Evolutionary conservation across 176 grass and related monocot genomes (phyloP).

Genomic region (Carex littledalei): DNA sequence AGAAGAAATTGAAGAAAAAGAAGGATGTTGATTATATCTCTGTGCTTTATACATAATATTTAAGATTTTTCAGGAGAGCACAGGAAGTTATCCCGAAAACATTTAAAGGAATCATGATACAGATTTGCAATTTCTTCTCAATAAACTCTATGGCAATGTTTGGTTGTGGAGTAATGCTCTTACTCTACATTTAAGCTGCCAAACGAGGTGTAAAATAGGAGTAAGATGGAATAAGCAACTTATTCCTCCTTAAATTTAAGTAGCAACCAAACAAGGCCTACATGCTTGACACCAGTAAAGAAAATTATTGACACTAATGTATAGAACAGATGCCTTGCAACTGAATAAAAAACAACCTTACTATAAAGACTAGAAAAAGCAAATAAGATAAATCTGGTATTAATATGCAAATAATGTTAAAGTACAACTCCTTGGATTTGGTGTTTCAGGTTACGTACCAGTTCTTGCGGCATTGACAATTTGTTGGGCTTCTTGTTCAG

Average conservation of each 20-base stretch:
- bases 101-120: background rate
- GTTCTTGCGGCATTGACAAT: conserved; percentile 64
- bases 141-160: background rate
- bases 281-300: background rate
- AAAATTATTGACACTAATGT: background rate
- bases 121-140: background rate
- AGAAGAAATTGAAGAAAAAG: background rate
- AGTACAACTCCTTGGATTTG: background rate
- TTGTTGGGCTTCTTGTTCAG: conserved; percentile 87
- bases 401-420: no score
- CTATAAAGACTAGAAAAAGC: background rate
- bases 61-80: background rate
- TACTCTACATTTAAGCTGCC: no score
- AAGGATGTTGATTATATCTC: background rate
- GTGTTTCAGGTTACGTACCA: conserved; percentile 30
- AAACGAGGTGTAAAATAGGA: no score
- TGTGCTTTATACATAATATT: background rate
- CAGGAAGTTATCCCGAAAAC: background rate
- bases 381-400: background rate
- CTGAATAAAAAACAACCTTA: background rate
- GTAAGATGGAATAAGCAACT: no score
- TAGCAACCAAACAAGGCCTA: background rate
- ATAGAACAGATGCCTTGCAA: background rate
- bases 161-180: no score
- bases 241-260: background rate